Base-by-base conservation (phyloP, 179 eudicot genomes). In the Actinidia chinensis region DNA sequence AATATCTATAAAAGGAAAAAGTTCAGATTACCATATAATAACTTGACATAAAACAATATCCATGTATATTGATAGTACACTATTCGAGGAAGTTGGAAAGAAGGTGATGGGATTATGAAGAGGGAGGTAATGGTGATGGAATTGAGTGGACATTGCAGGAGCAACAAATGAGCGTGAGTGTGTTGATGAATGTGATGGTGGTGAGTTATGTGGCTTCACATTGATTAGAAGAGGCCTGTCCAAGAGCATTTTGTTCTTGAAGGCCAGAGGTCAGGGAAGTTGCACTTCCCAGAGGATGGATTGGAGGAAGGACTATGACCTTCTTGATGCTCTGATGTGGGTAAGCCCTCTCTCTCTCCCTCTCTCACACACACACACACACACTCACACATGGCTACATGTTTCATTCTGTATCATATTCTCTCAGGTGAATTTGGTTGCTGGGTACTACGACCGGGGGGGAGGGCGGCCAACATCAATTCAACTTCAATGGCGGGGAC, bases 401-500 rank as follows among this genome's bases (percentile, higher is more conserved):
- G n/a, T n/a, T n/a, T 72, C 23, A 44, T 48, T 64, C 44, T 64
- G 8, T 25, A 6, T 44, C n/a, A 22, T 1, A 0, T n/a, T 13
- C 55, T n/a, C n/a, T 59, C 78, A 86, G 86, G 84, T 88, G 18
- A 91, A 91, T n/a, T 75, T 90, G 66, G 88, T 87, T 8, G 92
- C 92, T 11, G 97, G 93, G 0, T 90, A 91, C 74, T 88, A 90
- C 56, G 93, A 88, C 8, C 42, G 96, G 93, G 0, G 96, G 96
- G 0, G 96, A 91, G n/a, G n/a, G n/a, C n/a, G 0, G 96, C 90
- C 86, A 91, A 91, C 40, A 85, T 91, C 0, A 91, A 69, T 90
- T 84, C 85, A 80, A 84, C 78, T 90, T 92, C 97, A 2, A 92
- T 92, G 97, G 97, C 94, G n/a, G n/a, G n/a, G n/a, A 92, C 40